Base-by-base conservation (phyloP, 352 stramenopile genomes). In the Pythium aristosporum region DNA sequence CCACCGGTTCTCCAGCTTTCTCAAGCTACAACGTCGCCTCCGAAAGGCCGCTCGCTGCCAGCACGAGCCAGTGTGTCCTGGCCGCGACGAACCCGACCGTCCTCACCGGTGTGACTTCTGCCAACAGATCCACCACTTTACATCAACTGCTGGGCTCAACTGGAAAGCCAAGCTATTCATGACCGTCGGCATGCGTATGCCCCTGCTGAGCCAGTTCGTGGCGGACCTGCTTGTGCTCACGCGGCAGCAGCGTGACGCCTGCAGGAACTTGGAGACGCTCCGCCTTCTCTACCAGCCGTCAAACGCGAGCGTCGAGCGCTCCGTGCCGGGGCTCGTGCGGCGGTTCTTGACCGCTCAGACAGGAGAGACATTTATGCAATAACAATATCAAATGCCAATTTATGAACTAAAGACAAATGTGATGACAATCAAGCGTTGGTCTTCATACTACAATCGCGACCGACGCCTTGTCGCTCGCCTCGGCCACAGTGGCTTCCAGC, bases 1-100 rank as follows among this genome's bases (percentile, higher is more conserved):
- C 50, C 76, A 88, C 56, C 77, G 81, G 5, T 90, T 85, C 67
- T 90, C 81, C 50, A 86, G 67, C 53, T 90, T 90, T 54, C 61
- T 71, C 20, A 61, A 68, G 10, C 57, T 90, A 10, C 77, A 74
- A 18, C 73, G 69, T 20, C 79, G 76, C 21, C 64, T 90, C 44
- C 69, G 57, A 44, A 65, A 81, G 28, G 73, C 74, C 13, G 70
- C 77, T 9, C 65, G 72, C 32, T 28, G 23, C 47, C 84, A 84
- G 54, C 78, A 71, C 39, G 23, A 79, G 36, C 44, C 9, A 11
- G 32, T 34, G 67, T 60, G 6, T 63, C 67, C 8, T 7, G 1
- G 55, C 34, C 60, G 23, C 21, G 39, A 25, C 30, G 36, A 37
- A 15, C 61, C 44, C n/a, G 25, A 50, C 23, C 50, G 32, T 2